Percentiles rank a stretch among this genome's conserved stretches.
phyloP scores from a whole-genome alignment of 768 basidiomycete species.

The Ephemerocybe angulata region DNA sequence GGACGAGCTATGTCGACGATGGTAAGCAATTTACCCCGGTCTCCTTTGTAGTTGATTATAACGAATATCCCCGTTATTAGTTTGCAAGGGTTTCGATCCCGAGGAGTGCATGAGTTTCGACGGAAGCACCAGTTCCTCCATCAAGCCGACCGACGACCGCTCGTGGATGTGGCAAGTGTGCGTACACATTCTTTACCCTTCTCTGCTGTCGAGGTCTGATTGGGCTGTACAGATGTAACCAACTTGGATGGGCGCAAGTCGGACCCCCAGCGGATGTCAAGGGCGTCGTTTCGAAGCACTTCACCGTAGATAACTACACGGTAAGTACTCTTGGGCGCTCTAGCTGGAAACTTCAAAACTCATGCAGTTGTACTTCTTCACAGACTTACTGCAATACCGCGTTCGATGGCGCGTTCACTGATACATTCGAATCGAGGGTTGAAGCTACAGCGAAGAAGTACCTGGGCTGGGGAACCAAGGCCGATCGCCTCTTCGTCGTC shows the following conservation, averaged over 20 bases:
- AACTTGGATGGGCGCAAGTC: slow-evolving; percentile 59
- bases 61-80: slow-evolving; percentile 25
- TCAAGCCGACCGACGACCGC: slow-evolving; percentile 32
- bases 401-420: neutral
- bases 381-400: neutral
- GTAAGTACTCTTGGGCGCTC: neutral
- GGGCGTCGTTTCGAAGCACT: slow-evolving; percentile 35
- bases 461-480: slow-evolving; percentile 57
- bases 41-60: neutral
- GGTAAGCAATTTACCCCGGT: neutral
- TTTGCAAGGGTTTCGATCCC: slow-evolving; percentile 41
- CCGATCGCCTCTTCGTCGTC: slow-evolving; percentile 64
- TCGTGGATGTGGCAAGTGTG: slow-evolving; percentile 75
- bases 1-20: neutral
- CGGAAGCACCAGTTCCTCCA: neutral
- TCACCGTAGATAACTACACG: neutral
- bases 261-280: slow-evolving; percentile 43
- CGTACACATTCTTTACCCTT: slow-evolving; percentile 11
- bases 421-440: slow-evolving; percentile 3
- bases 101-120: slow-evolving; percentile 31
- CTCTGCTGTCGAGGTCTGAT: neutral
- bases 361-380: neutral
- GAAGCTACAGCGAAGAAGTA: slow-evolving; percentile 44
- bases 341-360: neutral
- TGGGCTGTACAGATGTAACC: slow-evolving; percentile 41